phyloP scores from a whole-genome alignment of 352 stramenopile genomes.

The Globisporangium camurandrum region DNA sequence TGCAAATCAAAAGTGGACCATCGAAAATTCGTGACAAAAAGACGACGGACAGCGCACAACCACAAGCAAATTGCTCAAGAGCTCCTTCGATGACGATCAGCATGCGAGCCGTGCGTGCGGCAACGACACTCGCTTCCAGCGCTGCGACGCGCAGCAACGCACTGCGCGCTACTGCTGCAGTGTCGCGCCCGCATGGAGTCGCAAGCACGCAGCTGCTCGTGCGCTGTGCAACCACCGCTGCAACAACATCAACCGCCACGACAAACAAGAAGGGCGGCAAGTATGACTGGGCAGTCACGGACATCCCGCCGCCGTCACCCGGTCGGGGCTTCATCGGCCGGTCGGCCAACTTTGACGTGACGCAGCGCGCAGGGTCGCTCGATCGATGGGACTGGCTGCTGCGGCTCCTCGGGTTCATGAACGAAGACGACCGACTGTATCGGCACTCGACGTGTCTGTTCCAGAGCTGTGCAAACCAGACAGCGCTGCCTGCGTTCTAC shows the following conservation, averaged over 20 bases:
- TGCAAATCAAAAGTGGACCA: too few relatives aligned
- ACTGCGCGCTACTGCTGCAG: slow-evolving; percentile 10
- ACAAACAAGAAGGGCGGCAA: slow-evolving; percentile 20
- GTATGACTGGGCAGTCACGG: slow-evolving; percentile 63
- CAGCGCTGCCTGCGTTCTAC: slow-evolving; percentile 66
- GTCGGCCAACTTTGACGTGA: slow-evolving; percentile 81
- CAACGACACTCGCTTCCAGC: slow-evolving; percentile 5
- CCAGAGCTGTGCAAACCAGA: slow-evolving; percentile 82
- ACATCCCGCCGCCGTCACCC: slow-evolving; percentile 74
- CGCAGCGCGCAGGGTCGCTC: slow-evolving; percentile 41
- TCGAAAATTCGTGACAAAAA: too few relatives aligned
- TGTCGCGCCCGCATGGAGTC: slow-evolving; percentile 18
- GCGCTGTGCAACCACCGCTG: neutral
- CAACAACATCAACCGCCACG: neutral
- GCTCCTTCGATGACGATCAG: too few relatives aligned
- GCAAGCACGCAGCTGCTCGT: slow-evolving; percentile 1
- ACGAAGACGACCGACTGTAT: slow-evolving; percentile 77
- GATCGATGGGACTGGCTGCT: slow-evolving; percentile 79
- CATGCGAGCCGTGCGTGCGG: slow-evolving; percentile 10
- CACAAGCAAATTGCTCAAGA: too few relatives aligned
- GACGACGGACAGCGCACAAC: too few relatives aligned
- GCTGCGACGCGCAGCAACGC: neutral
- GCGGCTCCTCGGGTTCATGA: slow-evolving; percentile 81
- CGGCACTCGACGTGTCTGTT: slow-evolving; percentile 67
- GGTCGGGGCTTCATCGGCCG: slow-evolving; percentile 59